A percentile compares a stretch with the other conserved stretches of the same genome.
phyloP scores from a whole-genome alignment of 2,329 filamentous ascomycete species.

The Botrytis aclada region DNA sequence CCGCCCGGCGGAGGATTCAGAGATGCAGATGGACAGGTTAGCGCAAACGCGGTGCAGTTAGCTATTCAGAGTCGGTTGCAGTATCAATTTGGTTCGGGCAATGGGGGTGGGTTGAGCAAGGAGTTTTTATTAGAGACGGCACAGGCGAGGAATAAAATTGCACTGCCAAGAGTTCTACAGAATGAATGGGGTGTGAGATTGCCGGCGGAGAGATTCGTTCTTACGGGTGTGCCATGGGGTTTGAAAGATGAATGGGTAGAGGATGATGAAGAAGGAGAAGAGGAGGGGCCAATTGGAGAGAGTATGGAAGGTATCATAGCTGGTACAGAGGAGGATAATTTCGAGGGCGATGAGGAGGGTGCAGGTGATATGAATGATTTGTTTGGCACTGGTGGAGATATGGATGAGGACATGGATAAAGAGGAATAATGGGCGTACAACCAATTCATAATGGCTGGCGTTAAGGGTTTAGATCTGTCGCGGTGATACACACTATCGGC shows the following conservation, averaged over 20 bases:
- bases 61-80: slow-evolving; percentile 66
- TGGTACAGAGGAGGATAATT: slow-evolving; percentile 38
- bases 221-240: slow-evolving; percentile 64
- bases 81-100: slow-evolving; percentile 63
- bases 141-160: slow-evolving; percentile 64
- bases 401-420: slow-evolving; percentile 42
- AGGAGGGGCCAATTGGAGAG: slow-evolving; percentile 39
- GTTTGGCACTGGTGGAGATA: slow-evolving; percentile 37
- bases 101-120: slow-evolving; percentile 56
- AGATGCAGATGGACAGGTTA: slow-evolving; percentile 46
- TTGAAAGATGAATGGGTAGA: slow-evolving; percentile 57
- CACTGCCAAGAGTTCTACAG: slow-evolving; percentile 59
- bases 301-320: slow-evolving; percentile 40
- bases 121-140: slow-evolving; percentile 77
- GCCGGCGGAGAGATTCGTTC: slow-evolving; percentile 65
- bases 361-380: slow-evolving; percentile 20
- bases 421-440: slow-evolving; percentile 37
- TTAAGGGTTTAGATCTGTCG: slow-evolving; percentile 11
- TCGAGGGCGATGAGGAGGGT: slow-evolving; percentile 32
- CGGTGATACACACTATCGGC: not conserved
- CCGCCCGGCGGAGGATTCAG: slow-evolving; percentile 34
- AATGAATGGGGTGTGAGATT: slow-evolving; percentile 67
- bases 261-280: slow-evolving; percentile 45
- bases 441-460: slow-evolving; percentile 23
- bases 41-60: slow-evolving; percentile 65